Percentiles rank a stretch among this genome's conserved stretches.
These are phyloP conservation scores for Cladosporium sp. DNA, from an alignment of 2,329 filamentous ascomycete species.

Conservation along the genomic window DNA sequence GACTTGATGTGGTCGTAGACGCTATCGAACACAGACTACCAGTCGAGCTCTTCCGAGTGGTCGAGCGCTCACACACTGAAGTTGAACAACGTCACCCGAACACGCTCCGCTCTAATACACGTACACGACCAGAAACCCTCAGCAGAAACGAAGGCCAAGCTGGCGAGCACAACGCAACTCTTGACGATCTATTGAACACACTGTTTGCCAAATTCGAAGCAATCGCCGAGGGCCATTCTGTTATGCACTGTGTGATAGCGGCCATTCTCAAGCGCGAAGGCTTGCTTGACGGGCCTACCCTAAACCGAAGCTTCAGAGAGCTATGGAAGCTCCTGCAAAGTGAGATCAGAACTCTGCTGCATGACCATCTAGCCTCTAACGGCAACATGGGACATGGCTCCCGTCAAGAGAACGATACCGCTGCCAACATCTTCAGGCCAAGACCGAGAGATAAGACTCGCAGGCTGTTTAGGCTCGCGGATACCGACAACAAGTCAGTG, in stretches of 20 bases:
- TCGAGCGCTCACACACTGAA: constrained; percentile 92
- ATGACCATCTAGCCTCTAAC: constrained; percentile 94
- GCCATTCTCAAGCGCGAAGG: constrained; percentile 84
- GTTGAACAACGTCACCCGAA: constrained; percentile 92
- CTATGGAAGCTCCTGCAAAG: constrained; percentile 98
- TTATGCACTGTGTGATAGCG: constrained; percentile 88
- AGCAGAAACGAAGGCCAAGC: constrained; percentile 28
- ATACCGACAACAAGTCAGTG: constrained; percentile 76
- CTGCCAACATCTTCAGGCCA: constrained; percentile 56
- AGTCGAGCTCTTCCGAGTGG: constrained; percentile 89
- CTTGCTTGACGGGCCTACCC: constrained; percentile 59
- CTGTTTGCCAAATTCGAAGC: constrained; percentile 96
- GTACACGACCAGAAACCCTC: constrained; percentile 7
- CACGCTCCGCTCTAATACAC: constrained; percentile 58
- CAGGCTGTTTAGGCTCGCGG: constrained; percentile 81
- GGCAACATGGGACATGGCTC: constrained; percentile 67
- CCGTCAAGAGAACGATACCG: constrained; percentile 52
- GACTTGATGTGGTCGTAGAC: constrained; percentile 82
- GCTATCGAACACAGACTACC: constrained; percentile 90
- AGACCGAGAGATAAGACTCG: constrained; percentile 55
- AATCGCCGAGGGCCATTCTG: constrained; percentile 91
- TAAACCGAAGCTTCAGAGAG: constrained; percentile 90
- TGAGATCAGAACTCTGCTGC: constrained; percentile 89
- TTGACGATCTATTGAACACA: constrained; percentile 89
- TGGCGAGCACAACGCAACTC: constrained; percentile 64